Conservation (phyloP, 306 rosid genomes). For the Sicyos baderoa region DNA sequence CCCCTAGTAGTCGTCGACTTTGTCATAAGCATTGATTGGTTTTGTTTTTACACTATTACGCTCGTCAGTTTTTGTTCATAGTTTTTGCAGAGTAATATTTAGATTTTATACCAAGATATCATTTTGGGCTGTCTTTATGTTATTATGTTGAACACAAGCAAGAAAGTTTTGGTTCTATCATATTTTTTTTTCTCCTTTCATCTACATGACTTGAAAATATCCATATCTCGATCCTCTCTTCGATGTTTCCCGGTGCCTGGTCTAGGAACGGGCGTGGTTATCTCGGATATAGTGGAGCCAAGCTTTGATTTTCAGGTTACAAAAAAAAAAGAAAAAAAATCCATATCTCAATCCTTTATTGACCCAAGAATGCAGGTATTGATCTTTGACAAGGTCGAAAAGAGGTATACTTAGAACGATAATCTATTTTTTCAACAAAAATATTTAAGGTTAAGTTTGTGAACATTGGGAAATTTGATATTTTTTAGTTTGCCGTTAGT, state of each 20-base stretch:
- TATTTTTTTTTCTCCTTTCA: not conserved
- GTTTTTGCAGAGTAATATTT: not conserved
- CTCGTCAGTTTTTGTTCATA: constrained; percentile 11
- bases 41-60: not conserved
- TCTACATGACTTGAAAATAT: not conserved
- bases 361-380: not conserved
- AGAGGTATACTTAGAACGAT: too few species aligned
- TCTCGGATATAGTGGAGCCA: too few species aligned
- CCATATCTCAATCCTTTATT: not conserved
- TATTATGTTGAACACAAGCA: not conserved
- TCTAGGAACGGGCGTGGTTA: too few species aligned
- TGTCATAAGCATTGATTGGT: constrained; percentile 14
- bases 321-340: too few species aligned
- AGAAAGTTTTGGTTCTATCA: not conserved
- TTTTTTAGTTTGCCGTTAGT: too few species aligned
- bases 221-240: not conserved
- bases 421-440: too few species aligned
- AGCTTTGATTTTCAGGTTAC: too few species aligned
- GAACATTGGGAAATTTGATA: too few species aligned
- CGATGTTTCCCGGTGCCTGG: too few species aligned
- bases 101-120: not conserved
- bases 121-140: not conserved
- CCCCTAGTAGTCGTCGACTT: constrained; percentile 2
- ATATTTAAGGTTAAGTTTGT: too few species aligned
- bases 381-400: not conserved